Base-by-base conservation (phyloP, 192 early-diverging fungal species). In the Funneliformis geosporum region DNA sequence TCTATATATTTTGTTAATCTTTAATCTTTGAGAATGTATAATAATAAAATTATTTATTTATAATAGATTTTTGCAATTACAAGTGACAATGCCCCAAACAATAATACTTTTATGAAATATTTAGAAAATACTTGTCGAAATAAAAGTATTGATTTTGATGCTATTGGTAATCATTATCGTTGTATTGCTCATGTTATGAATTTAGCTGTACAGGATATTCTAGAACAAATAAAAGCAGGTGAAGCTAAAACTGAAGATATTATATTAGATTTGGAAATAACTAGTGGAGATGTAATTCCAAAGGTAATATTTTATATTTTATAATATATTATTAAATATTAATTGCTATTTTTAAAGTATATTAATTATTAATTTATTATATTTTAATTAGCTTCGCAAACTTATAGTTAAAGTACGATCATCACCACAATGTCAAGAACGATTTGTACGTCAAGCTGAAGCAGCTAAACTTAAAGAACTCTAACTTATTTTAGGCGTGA, bases 321-420 rank as follows among this genome's bases (percentile, higher is more conserved):
- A n/a, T n/a, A n/a, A n/a, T n/a, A n/a, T n/a, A n/a, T n/a, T n/a
- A n/a, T n/a, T n/a, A n/a, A n/a, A n/a, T n/a, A n/a, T n/a, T n/a
- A n/a, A n/a, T n/a, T n/a, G n/a, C n/a, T n/a, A n/a, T n/a, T n/a
- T n/a, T n/a, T n/a, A n/a, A n/a, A n/a, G n/a, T n/a, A n/a, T n/a
- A n/a, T n/a, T n/a, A n/a, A n/a, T n/a, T n/a, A n/a, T n/a, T n/a
- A n/a, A n/a, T n/a, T n/a, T n/a, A n/a, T n/a, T n/a, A n/a, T n/a
- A n/a, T n/a, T n/a, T n/a, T n/a, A n/a, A n/a, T n/a, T n/a, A n/a
- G n/a, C n/a, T n/a, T n/a, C n/a, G n/a, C n/a, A 68, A 68, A 68
- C 66, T 68, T 28, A 38, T 68, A 68, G 33, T 68, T 68, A 68
- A 68, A 68, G 39, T 68, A 21, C 8, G 66, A 68, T 68, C 40